A percentile compares a stretch with the other conserved stretches of the same genome.
Conservation (phyloP, 2,329 filamentous ascomycete genomes). For the Aspergillaceae sp. region DNA sequence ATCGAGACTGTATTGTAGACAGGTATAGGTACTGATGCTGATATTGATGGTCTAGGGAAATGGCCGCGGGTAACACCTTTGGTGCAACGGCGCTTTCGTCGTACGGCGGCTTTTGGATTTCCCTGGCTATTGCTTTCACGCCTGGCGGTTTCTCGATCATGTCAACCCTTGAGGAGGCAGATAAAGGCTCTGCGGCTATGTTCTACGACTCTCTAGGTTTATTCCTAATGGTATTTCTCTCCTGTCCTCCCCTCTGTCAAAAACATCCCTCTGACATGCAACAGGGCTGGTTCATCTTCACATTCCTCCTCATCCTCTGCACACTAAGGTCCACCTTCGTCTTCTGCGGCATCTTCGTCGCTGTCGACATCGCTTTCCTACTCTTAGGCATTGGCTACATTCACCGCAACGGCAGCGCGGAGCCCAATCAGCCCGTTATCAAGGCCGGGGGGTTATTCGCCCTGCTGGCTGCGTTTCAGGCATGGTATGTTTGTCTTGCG, state of each 20-base stretch:
- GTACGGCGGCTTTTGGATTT: conserved; percentile 72
- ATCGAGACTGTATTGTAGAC: neutral
- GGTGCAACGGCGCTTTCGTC: conserved; percentile 68
- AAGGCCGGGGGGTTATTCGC: conserved; percentile 67
- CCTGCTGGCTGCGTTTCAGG: conserved; percentile 63
- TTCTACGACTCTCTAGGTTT: conserved; percentile 56
- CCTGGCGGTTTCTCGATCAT: conserved; percentile 54
- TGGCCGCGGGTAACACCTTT: conserved; percentile 71
- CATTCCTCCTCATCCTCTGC: conserved; percentile 59
- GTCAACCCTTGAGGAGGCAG: conserved; percentile 33
- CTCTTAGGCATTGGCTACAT: conserved; percentile 57
- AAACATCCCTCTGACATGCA: neutral
- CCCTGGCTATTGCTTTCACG: conserved; percentile 60
- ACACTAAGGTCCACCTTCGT: conserved; percentile 66
- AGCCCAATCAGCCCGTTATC: conserved; percentile 41
- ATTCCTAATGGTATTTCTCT: conserved; percentile 50
- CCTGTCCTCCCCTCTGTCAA: neutral
- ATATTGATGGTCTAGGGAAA: conserved; percentile 49
- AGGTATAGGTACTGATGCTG: neutral
- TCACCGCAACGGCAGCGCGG: conserved; percentile 37
- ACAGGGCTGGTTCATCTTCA: conserved; percentile 71
- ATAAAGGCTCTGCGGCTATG: conserved; percentile 26
- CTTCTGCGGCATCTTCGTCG: conserved; percentile 67
- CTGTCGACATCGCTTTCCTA: conserved; percentile 63
- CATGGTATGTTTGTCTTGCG: conserved; percentile 77